Conservation (phyloP, 352 stramenopile genomes). For the Phytophthora brassicae region DNA sequence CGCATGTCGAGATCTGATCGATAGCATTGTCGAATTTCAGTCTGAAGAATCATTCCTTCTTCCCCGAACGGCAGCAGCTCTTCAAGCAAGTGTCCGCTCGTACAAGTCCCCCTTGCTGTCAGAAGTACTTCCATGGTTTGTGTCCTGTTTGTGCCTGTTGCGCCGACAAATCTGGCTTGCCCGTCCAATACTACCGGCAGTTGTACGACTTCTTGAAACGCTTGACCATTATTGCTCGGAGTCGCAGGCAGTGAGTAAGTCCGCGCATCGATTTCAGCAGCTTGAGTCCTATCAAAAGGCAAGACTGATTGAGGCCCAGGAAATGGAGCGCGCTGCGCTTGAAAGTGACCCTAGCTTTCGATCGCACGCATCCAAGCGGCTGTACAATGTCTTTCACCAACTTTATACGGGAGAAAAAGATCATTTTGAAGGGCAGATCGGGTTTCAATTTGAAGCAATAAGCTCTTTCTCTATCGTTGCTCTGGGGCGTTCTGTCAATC, state of each 20-base stretch:
- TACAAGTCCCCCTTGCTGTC: conserved; percentile 59
- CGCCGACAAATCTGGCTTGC: conserved; percentile 80
- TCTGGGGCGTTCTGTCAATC: conserved; percentile 79
- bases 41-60: conserved; percentile 52
- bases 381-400: conserved; percentile 89
- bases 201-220: conserved; percentile 62
- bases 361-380: conserved; percentile 60
- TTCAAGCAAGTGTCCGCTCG: conserved; percentile 41
- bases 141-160: conserved; percentile 78
- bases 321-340: conserved; percentile 54
- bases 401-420: conserved; percentile 89
- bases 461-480: conserved; percentile 84
- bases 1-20: conserved; percentile 55
- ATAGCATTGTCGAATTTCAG: conserved; percentile 48
- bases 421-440: conserved; percentile 89
- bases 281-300: conserved; percentile 65
- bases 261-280: conserved; percentile 61
- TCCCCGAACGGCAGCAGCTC: conserved; percentile 20
- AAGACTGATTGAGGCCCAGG: conserved; percentile 61
- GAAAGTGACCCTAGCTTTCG: conserved; percentile 49
- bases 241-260: conserved; percentile 57
- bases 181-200: conserved; percentile 60
- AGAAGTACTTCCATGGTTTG: conserved; percentile 73
- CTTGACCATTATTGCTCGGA: conserved; percentile 81
- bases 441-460: conserved; percentile 87